These are phyloP conservation scores for Anacardium occidentale DNA, from an alignment of 345 rosid species.

Conservation along the genomic window DNA sequence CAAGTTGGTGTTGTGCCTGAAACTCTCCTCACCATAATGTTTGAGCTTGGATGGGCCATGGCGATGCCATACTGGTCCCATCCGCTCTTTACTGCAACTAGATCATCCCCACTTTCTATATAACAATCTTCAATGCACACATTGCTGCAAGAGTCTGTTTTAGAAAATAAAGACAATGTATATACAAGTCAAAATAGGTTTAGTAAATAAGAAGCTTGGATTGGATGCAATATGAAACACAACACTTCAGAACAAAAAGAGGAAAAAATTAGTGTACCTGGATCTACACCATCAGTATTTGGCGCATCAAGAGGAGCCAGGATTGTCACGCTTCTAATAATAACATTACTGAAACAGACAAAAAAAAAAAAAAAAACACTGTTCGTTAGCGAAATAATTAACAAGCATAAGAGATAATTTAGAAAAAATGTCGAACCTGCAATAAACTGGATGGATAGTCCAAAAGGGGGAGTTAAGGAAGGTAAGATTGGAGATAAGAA, in stretches of 20 bases:
- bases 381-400: neutral
- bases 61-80: constrained; percentile 94
- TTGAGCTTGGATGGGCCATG: constrained; percentile 85
- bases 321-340: constrained; percentile 79
- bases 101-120: constrained; percentile 95
- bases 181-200: neutral
- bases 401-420: neutral
- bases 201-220: neutral
- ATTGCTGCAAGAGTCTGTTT: constrained; percentile 75
- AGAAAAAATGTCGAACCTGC: constrained; percentile 53
- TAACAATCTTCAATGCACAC: constrained; percentile 93
- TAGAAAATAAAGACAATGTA: neutral
- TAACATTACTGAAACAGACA: constrained; percentile 64
- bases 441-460: constrained; percentile 94
- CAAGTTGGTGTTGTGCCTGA: constrained; percentile 95
- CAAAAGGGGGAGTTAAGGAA: constrained; percentile 89
- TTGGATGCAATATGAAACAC: neutral
- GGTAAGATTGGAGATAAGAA: constrained; percentile 86
- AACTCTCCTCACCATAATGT: constrained; percentile 65
- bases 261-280: constrained; percentile 44
- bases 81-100: constrained; percentile 92
- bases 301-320: constrained; percentile 94
- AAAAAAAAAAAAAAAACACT: neutral
- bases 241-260: neutral
- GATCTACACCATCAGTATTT: constrained; percentile 97